Base-by-base conservation (phyloP, 2,329 filamentous ascomycete species). In the Aspergillus vadensis region DNA sequence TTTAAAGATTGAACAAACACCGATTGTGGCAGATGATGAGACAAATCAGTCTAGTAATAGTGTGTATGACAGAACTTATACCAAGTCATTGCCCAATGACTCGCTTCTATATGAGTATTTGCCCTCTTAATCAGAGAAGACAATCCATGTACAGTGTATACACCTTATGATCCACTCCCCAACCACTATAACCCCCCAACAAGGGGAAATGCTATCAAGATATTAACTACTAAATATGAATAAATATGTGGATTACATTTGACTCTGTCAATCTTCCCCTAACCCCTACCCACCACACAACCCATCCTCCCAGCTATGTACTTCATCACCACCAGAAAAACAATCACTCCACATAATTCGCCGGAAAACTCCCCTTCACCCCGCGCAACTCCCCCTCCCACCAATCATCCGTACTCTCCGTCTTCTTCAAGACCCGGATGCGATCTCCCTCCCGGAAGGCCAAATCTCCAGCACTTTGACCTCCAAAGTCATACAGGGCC, bases 391-490 rank as follows among this genome's bases (percentile, higher is more conserved):
- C 91, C 12, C 91, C 91, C 63, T 91, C 85, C 91, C 91, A 96
- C 91, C 91, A 96, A 72, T 95, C 91, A 76, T 95, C 89, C 21
- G 86, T 88, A 63, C 88, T 92, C 6, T 86, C 84, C 2, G 91
- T 95, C 79, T 89, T 91, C 79, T 91, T 91, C 32, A 92, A 71
- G 3, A 96, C 88, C 49, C 83, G 85, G 67, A 96, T 96, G 53
- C 84, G 82, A 69, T 95, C 91, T 2, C 91, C 91, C 74, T 93
- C 89, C 30, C 81, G 81, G 71, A 96, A 96, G 2, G 83, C 83
- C 55, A 96, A 73, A 73, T 96, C 91, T 0, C 89, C 90, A 1
- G 79, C 74, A 6, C 83, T 85, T 70, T 92, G 87, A 0, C 89
- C 90, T 1, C 82, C 81, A 72, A 92, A 96, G 65, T 89, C 84